Evolutionary conservation across 495 filamentous ascomycete genomes (phyloP), one percentile per base, ranked within the genome.

Genomic region (Lichina pygmaea): DNA sequence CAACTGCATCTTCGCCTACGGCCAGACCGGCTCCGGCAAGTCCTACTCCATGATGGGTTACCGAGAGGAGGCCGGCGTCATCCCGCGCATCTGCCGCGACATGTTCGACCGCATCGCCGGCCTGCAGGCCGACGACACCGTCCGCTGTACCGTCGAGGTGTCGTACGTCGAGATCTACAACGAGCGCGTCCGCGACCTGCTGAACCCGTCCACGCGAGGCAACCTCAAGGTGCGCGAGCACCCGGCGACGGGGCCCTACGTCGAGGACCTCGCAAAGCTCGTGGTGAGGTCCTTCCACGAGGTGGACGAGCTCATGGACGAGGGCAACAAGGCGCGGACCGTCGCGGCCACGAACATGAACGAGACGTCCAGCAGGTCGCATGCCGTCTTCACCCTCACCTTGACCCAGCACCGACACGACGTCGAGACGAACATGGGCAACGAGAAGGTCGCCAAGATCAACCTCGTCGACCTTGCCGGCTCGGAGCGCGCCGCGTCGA

Each of bases 11-110:
- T 99, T 99, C 62, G 91, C 91, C 5, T 99, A 99, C 57, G 91
- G 91, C 38, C 91, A 99, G 62, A 99, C 91, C 8, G 91, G 91
- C 50, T 94, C 86, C 13, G 91, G 91, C 55, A 99, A 99, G 60
- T 92, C 83, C 24, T 95, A 99, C 56, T 93, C 85, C 44, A 99
- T 99, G 91, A 95, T 95, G 91, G 89, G 89, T 16, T 95, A 95
- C 62, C 89, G 91, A 45, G 77, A 86, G 58, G 91, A 95, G 53
- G 72, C 79, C 43, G 91, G 91, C 62, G 86, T 99, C 42, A 95
- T 99, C 50, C 91, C 91, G n/a, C 78, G 72, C 50, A 95, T 99
- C 60, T 99, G 91, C 55, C 81, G 85, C 62, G 76, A 91, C 48
- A 94, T 95, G 89, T 95, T 95, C 59, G 71, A 77, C 55, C 69